Conservation (phyloP, 805 yeast genomes). For the Yarrowia osloensis region DNA sequence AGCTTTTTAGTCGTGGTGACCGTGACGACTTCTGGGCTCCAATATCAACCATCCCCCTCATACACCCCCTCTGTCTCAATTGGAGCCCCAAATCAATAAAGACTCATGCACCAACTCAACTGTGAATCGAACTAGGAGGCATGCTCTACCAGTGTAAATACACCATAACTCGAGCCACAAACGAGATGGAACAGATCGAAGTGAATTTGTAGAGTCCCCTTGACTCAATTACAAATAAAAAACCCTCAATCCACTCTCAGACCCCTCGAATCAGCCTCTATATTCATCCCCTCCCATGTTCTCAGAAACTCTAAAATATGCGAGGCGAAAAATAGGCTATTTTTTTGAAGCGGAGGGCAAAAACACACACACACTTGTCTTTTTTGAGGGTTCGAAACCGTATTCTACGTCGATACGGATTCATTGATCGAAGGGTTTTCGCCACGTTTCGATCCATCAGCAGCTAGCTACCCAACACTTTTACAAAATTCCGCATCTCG, state of each 20-base stretch:
- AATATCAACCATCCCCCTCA: too few species aligned
- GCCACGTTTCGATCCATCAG: neutral
- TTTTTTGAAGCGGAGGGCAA: neutral
- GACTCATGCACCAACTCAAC: neutral
- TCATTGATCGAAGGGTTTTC: neutral
- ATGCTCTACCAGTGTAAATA: neutral
- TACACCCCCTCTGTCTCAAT: neutral
- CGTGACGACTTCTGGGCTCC: too few species aligned
- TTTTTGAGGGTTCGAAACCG: neutral
- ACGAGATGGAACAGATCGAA: neutral
- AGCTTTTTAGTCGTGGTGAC: too few species aligned
- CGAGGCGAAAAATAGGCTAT: neutral
- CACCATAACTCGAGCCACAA: neutral
- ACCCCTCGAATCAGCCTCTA: neutral
- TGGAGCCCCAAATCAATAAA: too few species aligned
- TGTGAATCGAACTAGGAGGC: neutral
- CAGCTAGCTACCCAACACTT: neutral
- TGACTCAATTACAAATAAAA: neutral
- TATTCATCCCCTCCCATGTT: neutral
- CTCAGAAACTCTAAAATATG: neutral
- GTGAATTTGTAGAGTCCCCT: neutral
- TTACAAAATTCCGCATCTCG: slow-evolving; percentile 21
- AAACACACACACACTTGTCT: neutral
- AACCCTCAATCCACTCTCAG: neutral
- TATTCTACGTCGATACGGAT: neutral